Conservation (phyloP, 2,329 filamentous ascomycete species). For the Knoxdaviesia proteae region DNA sequence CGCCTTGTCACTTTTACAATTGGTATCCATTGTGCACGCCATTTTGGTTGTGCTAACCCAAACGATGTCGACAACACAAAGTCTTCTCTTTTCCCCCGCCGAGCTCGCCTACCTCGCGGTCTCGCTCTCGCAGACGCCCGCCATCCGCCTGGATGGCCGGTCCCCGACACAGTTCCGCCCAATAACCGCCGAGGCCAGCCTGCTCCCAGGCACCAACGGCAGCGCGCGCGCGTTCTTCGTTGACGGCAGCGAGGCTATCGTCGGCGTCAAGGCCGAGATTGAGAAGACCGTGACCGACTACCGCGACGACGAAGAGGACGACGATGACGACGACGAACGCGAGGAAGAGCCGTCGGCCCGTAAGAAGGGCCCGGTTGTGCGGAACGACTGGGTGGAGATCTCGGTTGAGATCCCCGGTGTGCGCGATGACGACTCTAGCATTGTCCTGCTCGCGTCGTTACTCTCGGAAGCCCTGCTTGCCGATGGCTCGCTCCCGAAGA, state of each 20-base stretch:
- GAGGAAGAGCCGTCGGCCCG: slow-evolving; percentile 6
- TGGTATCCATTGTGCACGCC: too few relatives aligned
- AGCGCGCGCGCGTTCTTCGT: slow-evolving; percentile 85
- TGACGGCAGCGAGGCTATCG: slow-evolving; percentile 88
- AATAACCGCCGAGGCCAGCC: slow-evolving; percentile 71
- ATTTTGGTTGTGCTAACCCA: neutral
- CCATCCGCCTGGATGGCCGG: slow-evolving; percentile 78
- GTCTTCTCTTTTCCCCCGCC: slow-evolving; percentile 71
- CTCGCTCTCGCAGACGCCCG: slow-evolving; percentile 60
- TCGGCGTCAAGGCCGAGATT: slow-evolving; percentile 88
- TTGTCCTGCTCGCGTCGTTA: slow-evolving; percentile 75
- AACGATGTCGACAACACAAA: slow-evolving; percentile 39
- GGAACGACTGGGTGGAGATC: slow-evolving; percentile 66
- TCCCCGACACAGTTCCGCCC: slow-evolving; percentile 72
- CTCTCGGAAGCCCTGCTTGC: slow-evolving; percentile 68
- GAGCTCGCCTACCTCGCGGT: slow-evolving; percentile 90
- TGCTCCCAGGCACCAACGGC: slow-evolving; percentile 76
- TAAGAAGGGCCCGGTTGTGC: slow-evolving; percentile 11
- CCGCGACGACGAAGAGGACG: slow-evolving; percentile 9
- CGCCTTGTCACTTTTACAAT: too few relatives aligned
- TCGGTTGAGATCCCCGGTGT: slow-evolving; percentile 79
- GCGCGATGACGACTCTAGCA: slow-evolving; percentile 76
- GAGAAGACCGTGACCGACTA: slow-evolving; percentile 37
- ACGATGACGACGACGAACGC: slow-evolving; percentile 13
- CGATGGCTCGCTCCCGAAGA: slow-evolving; percentile 45